Base-by-base conservation (phyloP, 1,284 basidiomycete genomes). In the Cryptococcus hybrid region DNA sequence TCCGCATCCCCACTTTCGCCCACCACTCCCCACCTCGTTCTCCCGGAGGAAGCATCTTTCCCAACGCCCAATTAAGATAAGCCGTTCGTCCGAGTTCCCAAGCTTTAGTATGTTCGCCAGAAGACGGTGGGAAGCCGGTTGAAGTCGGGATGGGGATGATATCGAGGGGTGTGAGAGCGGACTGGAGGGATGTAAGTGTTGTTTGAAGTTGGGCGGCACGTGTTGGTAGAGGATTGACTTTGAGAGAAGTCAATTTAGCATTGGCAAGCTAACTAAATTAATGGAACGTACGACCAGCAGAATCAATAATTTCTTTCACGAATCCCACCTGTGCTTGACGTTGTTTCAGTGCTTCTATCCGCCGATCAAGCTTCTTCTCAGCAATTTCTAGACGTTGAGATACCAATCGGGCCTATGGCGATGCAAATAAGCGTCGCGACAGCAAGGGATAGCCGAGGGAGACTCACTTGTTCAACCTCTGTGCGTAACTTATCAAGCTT, bases 61-160 rank as follows among this genome's bases (percentile, higher is more conserved):
- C 66, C 3, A 73, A 59, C 7, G 76, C 75, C 75, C 78, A 78
- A 52, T 72, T 71, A 9, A 77, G 64, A 56, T 78, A 78, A 7
- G 76, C 76, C 44, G 74, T 67, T 34, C 78, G 56, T n/a, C 76
- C 76, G 43, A 76, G 52, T 57, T 78, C 76, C 72, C 74, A 78
- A 4, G 74, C 73, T 55, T 71, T 69, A 0, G 66, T 61, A 24
- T 57, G 55, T 54, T 52, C 36, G 24, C 35, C 54, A 35, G 51
- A 42, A n/a, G n/a, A 30, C 2, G 47, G 40, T 30, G 30, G 30
- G 8, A 56, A 48, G 8, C 50, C 37, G 52, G 15, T 36, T 45
- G 38, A 11, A 43, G 34, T 18, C 47, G 58, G 57, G 42, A 56
- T 37, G 47, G 47, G 52, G 36, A 47, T 51, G 11, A 56, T 43